These are phyloP conservation scores for Pseudodiploospora longispora DNA, from an alignment of 2,329 filamentous ascomycete species.

Conservation along the genomic window DNA sequence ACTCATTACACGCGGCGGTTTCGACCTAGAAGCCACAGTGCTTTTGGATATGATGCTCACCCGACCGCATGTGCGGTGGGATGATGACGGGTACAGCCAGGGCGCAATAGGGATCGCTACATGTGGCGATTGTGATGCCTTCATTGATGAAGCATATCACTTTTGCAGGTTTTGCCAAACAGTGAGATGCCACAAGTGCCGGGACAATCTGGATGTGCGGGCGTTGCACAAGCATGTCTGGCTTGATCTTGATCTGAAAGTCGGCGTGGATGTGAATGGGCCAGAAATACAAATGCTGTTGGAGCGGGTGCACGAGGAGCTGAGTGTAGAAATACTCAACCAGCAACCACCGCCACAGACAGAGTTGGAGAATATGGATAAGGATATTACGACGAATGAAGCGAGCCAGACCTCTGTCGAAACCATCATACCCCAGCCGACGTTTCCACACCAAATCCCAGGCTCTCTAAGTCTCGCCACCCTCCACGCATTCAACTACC, in stretches of 20 bases:
- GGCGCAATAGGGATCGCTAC: not conserved
- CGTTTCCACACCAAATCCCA: not conserved
- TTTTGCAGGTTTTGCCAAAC: conserved; percentile 5
- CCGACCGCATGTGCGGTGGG: conserved; percentile 3
- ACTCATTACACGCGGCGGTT: conserved; percentile 1
- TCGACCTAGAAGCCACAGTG: not conserved
- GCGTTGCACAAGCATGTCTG: conserved; percentile 4
- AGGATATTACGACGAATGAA: not conserved
- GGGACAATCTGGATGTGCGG: not conserved
- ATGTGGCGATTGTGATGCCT: conserved; percentile 1
- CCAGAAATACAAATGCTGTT: conserved; percentile 4
- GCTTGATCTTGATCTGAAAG: not conserved
- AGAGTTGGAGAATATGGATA: not conserved
- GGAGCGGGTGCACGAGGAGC: conserved; percentile 1
- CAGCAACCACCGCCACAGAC: too few species aligned
- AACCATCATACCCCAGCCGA: too few species aligned
- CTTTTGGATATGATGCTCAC: conserved; percentile 3
- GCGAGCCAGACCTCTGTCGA: not conserved
- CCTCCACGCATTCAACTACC: conserved; percentile 17
- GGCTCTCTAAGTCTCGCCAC: conserved; percentile 15
- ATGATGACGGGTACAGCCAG: conserved; percentile 2
- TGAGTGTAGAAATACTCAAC: not conserved
- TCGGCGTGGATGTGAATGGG: conserved; percentile 6
- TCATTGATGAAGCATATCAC: conserved; percentile 3
- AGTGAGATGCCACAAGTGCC: conserved; percentile 2